Percentiles rank a stretch among this genome's conserved stretches.
phyloP scores from a whole-genome alignment of 2,329 filamentous ascomycete species.

The Gnomoniopsis smithogilvyi region DNA sequence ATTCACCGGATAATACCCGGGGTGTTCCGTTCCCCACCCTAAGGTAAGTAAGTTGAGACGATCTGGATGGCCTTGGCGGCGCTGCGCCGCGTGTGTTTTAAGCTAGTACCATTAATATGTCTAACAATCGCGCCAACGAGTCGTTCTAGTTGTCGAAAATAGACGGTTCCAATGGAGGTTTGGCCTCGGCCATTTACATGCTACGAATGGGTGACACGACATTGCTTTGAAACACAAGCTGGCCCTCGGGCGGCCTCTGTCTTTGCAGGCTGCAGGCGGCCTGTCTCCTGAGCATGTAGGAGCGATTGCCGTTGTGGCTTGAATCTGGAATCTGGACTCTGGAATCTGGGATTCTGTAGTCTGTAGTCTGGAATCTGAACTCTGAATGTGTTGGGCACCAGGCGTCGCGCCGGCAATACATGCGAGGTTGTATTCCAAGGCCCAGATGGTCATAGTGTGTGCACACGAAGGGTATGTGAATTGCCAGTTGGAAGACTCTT shows the following conservation, averaged over 20 bases:
- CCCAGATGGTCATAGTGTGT: constrained; percentile 5
- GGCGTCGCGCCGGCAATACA: not conserved
- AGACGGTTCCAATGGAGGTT: not conserved
- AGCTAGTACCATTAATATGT: not conserved
- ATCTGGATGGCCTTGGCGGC: too few species aligned
- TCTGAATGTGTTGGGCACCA: not conserved
- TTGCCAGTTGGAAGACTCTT: constrained; percentile 3
- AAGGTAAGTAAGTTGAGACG: too few species aligned
- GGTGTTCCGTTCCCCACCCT: too few species aligned
- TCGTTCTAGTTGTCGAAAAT: not conserved
- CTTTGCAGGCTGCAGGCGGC: too few species aligned
- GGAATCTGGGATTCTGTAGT: too few species aligned
- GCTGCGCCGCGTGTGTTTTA: not conserved
- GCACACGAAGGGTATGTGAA: constrained; percentile 13
- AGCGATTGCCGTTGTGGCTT: too few species aligned
- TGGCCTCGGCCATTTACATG: not conserved
- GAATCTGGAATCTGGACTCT: too few species aligned
- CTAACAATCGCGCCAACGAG: not conserved
- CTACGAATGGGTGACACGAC: not conserved
- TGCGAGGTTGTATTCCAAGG: not conserved
- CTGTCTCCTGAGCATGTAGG: too few species aligned
- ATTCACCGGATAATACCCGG: too few species aligned
- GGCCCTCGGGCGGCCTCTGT: too few species aligned
- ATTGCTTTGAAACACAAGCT: too few species aligned
- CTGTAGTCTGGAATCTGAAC: too few species aligned